Evolutionary conservation across 2,329 filamentous ascomycete genomes (phyloP).

Genomic region (Penicillium sp.): DNA sequence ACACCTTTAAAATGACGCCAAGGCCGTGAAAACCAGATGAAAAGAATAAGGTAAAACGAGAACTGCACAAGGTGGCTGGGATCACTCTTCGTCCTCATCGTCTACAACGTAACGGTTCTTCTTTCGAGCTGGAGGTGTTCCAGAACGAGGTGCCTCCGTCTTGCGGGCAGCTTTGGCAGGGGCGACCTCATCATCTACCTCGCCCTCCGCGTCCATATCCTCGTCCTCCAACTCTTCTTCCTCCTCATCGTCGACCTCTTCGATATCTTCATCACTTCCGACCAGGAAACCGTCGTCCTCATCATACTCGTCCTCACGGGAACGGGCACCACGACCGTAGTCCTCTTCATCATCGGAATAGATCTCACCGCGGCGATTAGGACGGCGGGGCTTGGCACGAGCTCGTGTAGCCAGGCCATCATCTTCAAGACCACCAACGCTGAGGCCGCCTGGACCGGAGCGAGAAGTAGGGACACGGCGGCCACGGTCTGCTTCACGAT

Average conservation of each 20-base stretch:
- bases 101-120: constrained; percentile 51
- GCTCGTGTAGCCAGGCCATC: constrained; percentile 47
- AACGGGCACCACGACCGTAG: constrained; percentile 44
- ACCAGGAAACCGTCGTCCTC: constrained; percentile 77
- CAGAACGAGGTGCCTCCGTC: constrained; percentile 23
- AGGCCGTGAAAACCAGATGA: not conserved
- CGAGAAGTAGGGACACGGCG: constrained; percentile 47
- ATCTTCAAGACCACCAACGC: constrained; percentile 59
- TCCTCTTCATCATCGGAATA: constrained; percentile 53
- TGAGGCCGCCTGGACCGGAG: constrained; percentile 52
- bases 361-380: constrained; percentile 49
- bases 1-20: not conserved
- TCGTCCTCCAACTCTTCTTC: constrained; percentile 47
- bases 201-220: constrained; percentile 48
- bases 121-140: constrained; percentile 42
- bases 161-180: constrained; percentile 29
- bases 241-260: constrained; percentile 46
- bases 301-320: constrained; percentile 78
- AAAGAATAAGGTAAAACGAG: not conserved
- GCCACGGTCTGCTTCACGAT: constrained; percentile 57
- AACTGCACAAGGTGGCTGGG: not conserved
- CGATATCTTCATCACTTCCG: constrained; percentile 49
- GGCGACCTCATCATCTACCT: constrained; percentile 37
- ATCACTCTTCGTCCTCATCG: constrained; percentile 47
- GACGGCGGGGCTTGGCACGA: constrained; percentile 38